Base-by-base conservation (phyloP, 2,329 filamentous ascomycete genomes). In the Dichotomopilus funicola region DNA sequence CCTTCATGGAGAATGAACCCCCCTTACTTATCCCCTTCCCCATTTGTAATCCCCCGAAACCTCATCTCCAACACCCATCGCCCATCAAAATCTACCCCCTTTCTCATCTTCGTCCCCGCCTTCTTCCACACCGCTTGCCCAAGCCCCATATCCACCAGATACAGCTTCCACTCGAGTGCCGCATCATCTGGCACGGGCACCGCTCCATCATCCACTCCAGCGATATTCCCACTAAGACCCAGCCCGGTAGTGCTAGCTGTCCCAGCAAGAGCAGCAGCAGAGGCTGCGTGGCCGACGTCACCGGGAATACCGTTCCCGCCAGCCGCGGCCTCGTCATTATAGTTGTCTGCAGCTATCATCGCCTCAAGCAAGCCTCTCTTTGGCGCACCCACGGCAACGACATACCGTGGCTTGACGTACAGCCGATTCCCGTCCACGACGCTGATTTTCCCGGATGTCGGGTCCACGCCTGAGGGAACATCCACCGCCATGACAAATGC, bases 401-500 rank as follows among this genome's bases (percentile, higher is more conserved):
- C 85, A 59, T 88, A 90, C 53, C 89, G 87, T 0, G 91, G 86
- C 58, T 88, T 84, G 49, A 96, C 82, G 62, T 90, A 91, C 2
- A 97, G 76, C 41, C 85, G 84, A 51, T 86, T 82, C 3, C 89
- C 89, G 66, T 96, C 91, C 43, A 82, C 80, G 50, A 81, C 73
- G 55, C 77, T 80, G 12, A 81, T 78, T 67, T 80, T 80, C 65
- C 90, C 90, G 41, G 84, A 86, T 0, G 85, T 83, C 2, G 89
- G 89, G 61, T 92, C 90, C 49, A 96, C 83, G 5, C 94, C 94
- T 0, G 89, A 92, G 0, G 94, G 94, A 5, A 95, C 83, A 67
- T 96, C 92, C n/a, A 99, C 82, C 0, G 91, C 88, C 19, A 99
- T 74, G 3, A 94, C 86, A 56, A 86, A 85, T 0, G 90, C 85